These are phyloP conservation scores for Passalora sequoiae DNA, from an alignment of 2,329 filamentous ascomycete genomes.

Conservation along the genomic window DNA sequence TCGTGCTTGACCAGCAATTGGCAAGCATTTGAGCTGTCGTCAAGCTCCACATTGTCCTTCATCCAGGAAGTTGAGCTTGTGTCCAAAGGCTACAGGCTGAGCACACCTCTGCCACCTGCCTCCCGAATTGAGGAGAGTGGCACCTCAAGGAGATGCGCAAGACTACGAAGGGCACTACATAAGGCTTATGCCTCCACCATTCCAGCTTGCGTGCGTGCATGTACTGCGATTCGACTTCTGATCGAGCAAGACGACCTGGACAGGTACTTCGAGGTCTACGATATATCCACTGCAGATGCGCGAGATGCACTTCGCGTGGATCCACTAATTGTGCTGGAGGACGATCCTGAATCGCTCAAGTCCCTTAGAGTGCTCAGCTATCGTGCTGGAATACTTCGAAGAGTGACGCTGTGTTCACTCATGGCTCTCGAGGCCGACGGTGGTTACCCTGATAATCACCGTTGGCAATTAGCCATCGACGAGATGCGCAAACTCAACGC, in stretches of 20 bases:
- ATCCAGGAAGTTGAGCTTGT: constrained; percentile 96
- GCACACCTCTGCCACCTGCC: constrained; percentile 84
- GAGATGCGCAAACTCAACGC: constrained; percentile 63
- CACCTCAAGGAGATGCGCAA: constrained; percentile 68
- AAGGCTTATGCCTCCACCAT: constrained; percentile 65
- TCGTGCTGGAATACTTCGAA: constrained; percentile 72
- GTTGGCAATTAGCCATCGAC: constrained; percentile 74
- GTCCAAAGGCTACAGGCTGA: constrained; percentile 84
- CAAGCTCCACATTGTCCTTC: constrained; percentile 69
- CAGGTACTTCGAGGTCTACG: constrained; percentile 75
- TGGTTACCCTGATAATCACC: constrained; percentile 66
- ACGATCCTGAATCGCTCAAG: constrained; percentile 73
- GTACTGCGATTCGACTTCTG: constrained; percentile 62
- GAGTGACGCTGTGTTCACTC: constrained; percentile 82
- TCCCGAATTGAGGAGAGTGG: constrained; percentile 76
- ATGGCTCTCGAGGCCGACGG: constrained; percentile 80
- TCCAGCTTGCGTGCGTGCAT: constrained; percentile 65
- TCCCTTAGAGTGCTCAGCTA: constrained; percentile 62
- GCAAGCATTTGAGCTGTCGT: constrained; percentile 74
- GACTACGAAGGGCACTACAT: constrained; percentile 71
- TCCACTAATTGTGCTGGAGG: constrained; percentile 55
- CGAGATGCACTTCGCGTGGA: constrained; percentile 48
- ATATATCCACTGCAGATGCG: constrained; percentile 45
- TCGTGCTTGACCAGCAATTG: constrained; percentile 65
- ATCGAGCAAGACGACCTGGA: constrained; percentile 78